A percentile compares a stretch with the other conserved stretches of the same genome.
These are phyloP conservation scores for Eutrema japonicum DNA, from an alignment of 345 rosid genomes.

Conservation along the genomic window DNA sequence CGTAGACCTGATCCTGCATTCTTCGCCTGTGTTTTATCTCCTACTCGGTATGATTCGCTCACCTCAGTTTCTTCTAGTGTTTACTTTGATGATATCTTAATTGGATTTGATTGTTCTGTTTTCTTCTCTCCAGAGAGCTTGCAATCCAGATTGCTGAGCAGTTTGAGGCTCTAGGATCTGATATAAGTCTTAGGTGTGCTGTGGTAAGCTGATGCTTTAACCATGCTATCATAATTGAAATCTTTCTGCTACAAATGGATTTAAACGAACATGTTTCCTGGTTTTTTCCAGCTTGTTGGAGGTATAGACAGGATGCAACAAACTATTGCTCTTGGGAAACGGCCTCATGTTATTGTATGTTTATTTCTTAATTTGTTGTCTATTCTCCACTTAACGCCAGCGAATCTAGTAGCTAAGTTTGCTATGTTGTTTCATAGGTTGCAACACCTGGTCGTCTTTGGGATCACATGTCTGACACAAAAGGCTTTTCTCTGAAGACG, in stretches of 20 bases:
- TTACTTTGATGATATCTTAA: background rate
- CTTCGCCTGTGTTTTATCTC: conserved; percentile 91
- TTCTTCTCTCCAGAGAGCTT: conserved; percentile 63
- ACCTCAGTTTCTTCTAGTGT: conserved; percentile 14
- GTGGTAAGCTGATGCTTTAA: conserved; percentile 62
- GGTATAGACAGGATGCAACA: conserved; percentile 92
- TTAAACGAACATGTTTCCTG: background rate
- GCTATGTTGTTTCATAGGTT: conserved; percentile 53
- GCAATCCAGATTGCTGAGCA: conserved; percentile 98
- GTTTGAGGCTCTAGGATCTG: conserved; percentile 88
- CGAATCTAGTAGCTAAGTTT: conserved; percentile 3
- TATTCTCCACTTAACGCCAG: background rate
- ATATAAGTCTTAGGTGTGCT: conserved; percentile 75
- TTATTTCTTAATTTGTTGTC: background rate
- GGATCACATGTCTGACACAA: conserved; percentile 87
- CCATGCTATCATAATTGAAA: background rate
- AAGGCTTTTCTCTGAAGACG: conserved; percentile 81
- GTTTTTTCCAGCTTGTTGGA: conserved; percentile 78
- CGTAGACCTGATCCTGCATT: conserved; percentile 70
- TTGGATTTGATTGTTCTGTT: conserved; percentile 13
- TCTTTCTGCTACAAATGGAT: background rate
- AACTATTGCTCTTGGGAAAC: conserved; percentile 69
- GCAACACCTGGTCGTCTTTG: conserved; percentile 93
- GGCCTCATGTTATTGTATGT: conserved; percentile 85
- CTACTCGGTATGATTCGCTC: conserved; percentile 63